Conservation (phyloP, 257 asterid species). For the Salvia rosmarinus region DNA sequence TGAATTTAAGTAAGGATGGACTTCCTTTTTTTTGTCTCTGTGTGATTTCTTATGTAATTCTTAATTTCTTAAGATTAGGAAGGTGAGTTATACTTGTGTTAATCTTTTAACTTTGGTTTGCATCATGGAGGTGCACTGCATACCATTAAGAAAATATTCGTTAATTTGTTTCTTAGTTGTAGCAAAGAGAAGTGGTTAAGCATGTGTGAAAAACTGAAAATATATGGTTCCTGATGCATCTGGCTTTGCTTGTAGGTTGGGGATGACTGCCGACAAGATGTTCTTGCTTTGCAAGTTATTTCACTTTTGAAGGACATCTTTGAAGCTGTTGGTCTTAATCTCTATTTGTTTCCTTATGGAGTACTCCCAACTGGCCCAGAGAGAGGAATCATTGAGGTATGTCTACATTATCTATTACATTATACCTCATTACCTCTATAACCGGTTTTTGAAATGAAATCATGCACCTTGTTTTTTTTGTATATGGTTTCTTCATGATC, state of each 20-base stretch:
- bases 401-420: conserved; percentile 3
- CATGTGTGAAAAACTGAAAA: neutral
- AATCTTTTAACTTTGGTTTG: neutral
- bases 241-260: conserved; percentile 71
- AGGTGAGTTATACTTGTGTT: neutral
- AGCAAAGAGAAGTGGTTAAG: conserved; percentile 3
- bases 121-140: conserved; percentile 20
- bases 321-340: conserved; percentile 81
- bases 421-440: conserved; percentile 3
- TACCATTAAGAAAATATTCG: conserved; percentile 2
- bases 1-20: neutral
- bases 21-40: conserved; percentile 1
- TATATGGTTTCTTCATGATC: conserved; percentile 2
- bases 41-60: conserved; percentile 23
- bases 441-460: neutral
- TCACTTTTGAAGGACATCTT: conserved; percentile 93
- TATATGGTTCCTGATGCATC: conserved; percentile 33
- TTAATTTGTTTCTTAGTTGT: conserved; percentile 11
- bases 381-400: conserved; percentile 98
- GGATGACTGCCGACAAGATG: conserved; percentile 99
- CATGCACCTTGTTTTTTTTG: conserved; percentile 4
- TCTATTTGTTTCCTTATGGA: conserved; percentile 94
- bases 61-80: too few species aligned
- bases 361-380: conserved; percentile 98
- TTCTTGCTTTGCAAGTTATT: conserved; percentile 97